A percentile compares a stretch with the other conserved stretches of the same genome.
These are phyloP conservation scores for Cnidoscolus chayamansa DNA, from an alignment of 441 rosid genomes.

Conservation along the genomic window DNA sequence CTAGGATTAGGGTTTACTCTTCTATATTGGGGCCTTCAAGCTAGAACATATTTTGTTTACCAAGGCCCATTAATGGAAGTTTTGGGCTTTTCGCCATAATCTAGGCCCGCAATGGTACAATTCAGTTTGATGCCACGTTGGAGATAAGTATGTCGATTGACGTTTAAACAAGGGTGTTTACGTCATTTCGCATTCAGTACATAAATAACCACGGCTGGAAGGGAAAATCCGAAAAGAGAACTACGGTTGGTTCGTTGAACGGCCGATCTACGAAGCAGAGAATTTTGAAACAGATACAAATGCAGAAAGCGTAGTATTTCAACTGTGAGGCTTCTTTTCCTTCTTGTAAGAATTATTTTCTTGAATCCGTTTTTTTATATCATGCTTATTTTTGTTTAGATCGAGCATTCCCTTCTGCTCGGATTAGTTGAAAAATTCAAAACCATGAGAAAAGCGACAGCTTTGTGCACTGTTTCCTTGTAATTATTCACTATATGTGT, in stretches of 20 bases:
- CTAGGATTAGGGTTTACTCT: conserved; percentile 22
- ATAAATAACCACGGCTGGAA: neutral
- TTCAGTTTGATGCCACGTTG: neutral
- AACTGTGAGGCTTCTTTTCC: neutral
- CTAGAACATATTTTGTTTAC: no score
- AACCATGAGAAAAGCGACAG: neutral
- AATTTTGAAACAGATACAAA: conserved; percentile 11
- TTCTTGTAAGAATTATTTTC: conserved; percentile 3
- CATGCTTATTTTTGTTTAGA: neutral
- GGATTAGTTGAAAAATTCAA: neutral
- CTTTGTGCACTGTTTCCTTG: neutral
- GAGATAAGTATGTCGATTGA: neutral
- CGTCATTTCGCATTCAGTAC: neutral
- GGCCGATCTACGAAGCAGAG: neutral
- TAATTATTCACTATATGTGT: neutral
- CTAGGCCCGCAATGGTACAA: neutral
- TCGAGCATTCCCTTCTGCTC: neutral
- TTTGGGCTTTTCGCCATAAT: no score
- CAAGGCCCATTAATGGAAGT: no score
- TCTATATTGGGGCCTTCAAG: no score
- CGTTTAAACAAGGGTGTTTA: conserved; percentile 15
- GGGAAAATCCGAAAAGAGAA: neutral
- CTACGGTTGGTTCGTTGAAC: neutral
- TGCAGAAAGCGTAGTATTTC: neutral
- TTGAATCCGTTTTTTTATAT: neutral